phyloP scores from a whole-genome alignment of 495 filamentous ascomycete species.

The Daldinia bambusicola region DNA sequence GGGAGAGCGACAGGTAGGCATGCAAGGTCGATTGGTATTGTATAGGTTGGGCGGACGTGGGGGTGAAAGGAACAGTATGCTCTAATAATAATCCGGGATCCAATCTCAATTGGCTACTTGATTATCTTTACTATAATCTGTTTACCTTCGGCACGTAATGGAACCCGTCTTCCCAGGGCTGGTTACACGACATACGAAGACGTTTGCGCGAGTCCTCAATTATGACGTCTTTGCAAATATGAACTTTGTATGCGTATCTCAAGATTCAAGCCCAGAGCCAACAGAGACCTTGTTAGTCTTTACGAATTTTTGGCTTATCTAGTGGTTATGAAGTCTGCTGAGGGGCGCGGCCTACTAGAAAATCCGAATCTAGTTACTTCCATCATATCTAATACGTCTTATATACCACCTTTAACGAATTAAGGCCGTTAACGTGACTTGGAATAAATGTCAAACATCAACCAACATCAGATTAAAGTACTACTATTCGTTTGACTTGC shows the following conservation, averaged over 20 bases:
- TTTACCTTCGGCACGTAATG: neutral
- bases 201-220: neutral
- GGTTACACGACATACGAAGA: neutral
- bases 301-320: neutral
- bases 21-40: neutral
- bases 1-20: too few relatives aligned
- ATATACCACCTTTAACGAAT: neutral
- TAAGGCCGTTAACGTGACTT: neutral
- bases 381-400: neutral
- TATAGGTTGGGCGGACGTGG: constrained; percentile 24
- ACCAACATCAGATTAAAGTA: neutral
- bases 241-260: neutral
- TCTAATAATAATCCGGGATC: constrained; percentile 31
- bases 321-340: neutral
- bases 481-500: constrained; percentile 3
- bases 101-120: constrained; percentile 12
- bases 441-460: neutral
- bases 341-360: neutral
- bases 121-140: neutral
- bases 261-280: neutral
- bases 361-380: neutral
- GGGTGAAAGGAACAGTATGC: constrained; percentile 7
- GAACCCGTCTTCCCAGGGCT: neutral
- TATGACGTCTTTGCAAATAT: neutral
- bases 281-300: neutral